Evolutionary conservation across 495 filamentous ascomycete genomes (phyloP), one percentile per base, ranked within the genome.

Genomic region (Evernia prunastri): DNA sequence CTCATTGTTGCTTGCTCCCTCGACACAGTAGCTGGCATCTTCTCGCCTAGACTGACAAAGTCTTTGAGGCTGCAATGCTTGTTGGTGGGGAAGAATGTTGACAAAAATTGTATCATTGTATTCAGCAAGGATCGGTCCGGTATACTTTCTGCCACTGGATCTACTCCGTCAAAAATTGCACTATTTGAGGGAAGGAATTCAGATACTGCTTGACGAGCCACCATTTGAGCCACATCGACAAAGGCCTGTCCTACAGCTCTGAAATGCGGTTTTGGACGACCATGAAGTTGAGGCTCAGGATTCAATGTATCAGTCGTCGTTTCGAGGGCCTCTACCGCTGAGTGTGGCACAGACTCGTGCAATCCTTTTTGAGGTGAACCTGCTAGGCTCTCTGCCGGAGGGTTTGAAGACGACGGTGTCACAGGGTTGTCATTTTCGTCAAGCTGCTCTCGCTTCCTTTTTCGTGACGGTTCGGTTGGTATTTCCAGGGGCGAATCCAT

Each of bases 191-290:
- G 6, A 29, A 23, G 33, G 35, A 33, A 8, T 36, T 60, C 45
- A 37, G 45, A 61, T 17, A 63, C 53, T 33, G 51, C 54, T 63
- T 69, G 67, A 39, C 65, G 57, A 29, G 60, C 53, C 2, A 69
- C 39, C 31, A 69, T 47, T 31, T 66, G 67, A 15, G 69, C 69
- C 11, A 66, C 42, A 15, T 59, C 33, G 5, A 70, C 42, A 25
- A 66, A 68, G 4, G 37, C 49, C 27, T 64, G 60, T 17, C 61
- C 49, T 37, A 53, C 25, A 6, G 64, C 56, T 17, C 36, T 63
- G 63, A 65, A 57, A 36, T 23, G 11, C n/a, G n/a, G 25, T 1
- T 3, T n/a, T 35, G 15, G 25, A 4, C 36, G 8, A 0, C 4
- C 25, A 63, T 40, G 15, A 54, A 11, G 0, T 33, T 17, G 51